Percentiles rank a stretch among this genome's conserved stretches.
Evolutionary conservation across 202 grass and related monocot genomes (phyloP).

Genomic region (Bolboschoenoplectus hybrid): DNA sequence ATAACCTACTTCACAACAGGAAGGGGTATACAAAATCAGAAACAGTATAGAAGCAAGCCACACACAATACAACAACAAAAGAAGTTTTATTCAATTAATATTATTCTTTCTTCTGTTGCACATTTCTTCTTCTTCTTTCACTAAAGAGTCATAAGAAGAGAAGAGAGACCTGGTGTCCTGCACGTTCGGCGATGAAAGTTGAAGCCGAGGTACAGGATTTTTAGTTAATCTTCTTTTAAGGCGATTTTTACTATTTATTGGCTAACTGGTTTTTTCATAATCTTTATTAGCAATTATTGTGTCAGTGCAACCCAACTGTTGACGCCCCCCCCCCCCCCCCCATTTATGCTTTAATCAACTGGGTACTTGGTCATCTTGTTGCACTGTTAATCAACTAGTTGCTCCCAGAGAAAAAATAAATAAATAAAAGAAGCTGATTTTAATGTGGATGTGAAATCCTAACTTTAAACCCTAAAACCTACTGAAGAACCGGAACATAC

Average conservation of each 20-base stretch:
- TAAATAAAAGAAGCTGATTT: background rate
- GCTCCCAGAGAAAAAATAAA: background rate
- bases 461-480: background rate
- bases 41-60: too few relatives aligned
- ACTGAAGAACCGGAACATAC: background rate
- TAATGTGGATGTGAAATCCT: background rate
- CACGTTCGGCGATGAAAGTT: constrained; percentile 48
- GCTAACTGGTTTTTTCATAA: background rate
- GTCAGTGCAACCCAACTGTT: background rate
- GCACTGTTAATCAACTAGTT: background rate
- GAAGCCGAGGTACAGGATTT: constrained; percentile 57
- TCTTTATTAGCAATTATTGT: background rate
- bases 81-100: background rate
- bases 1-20: too few relatives aligned
- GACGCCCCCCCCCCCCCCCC: background rate
- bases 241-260: background rate
- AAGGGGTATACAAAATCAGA: too few relatives aligned
- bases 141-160: constrained; percentile 71
- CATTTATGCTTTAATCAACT: background rate
- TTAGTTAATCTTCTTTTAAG: constrained; percentile 26
- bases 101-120: constrained; percentile 37
- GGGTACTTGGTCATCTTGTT: background rate
- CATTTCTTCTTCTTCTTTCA: constrained; percentile 38
- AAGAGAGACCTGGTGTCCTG: constrained; percentile 85
- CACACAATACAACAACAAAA: too few relatives aligned